Evolutionary conservation across 2,329 filamentous ascomycete genomes (phyloP), one percentile per base, ranked within the genome.

Genomic region (Fusarium luffae): DNA sequence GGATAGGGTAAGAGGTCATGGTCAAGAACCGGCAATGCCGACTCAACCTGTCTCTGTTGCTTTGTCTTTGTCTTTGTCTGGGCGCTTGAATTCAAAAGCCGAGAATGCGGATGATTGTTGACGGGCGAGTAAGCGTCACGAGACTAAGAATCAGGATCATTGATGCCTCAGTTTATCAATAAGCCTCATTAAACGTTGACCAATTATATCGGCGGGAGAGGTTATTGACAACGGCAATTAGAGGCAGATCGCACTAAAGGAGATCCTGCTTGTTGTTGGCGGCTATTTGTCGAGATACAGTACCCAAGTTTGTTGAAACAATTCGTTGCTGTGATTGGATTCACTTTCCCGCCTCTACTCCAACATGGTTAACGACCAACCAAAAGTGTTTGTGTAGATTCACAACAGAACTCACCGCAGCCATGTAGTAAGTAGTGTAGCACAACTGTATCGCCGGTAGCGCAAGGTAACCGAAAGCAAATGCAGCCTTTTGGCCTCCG

Each of bases 381-480:
- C 43, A 62, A 69, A 71, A 18, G 12, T 32, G 32, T 18, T 63
- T 28, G 34, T 37, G 34, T 41, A n/a, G 16, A 34, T 52, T 37
- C 30, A 12, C 34, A 34, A n/a, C 18, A 23, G 28, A 32, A 32
- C 28, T 34, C n/a, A 37, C 47, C 47, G 23, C 14, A 50, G 34
- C 18, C 18, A n/a, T 37, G 34, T 37, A 30, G 4, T 8, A 34
- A 30, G 5, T 8, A 34, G 34, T 32, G 30, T 42, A 54, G 50
- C 27, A 18, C 59, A 34, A 13, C 56, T 30, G 46, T 62, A 19
- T 30, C 27, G 25, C 34, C 16, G 16, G 34, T 70, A 73, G 72
- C 43, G 50, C 70, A 63, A 74, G 67, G 61, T 70, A 74, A 63
- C 70, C 70, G 65, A 59, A 62, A 54, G 63, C 27, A 63, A 63